phyloP scores from a whole-genome alignment of 2,329 filamentous ascomycete species.

The Arthrinium phaeospermum region DNA sequence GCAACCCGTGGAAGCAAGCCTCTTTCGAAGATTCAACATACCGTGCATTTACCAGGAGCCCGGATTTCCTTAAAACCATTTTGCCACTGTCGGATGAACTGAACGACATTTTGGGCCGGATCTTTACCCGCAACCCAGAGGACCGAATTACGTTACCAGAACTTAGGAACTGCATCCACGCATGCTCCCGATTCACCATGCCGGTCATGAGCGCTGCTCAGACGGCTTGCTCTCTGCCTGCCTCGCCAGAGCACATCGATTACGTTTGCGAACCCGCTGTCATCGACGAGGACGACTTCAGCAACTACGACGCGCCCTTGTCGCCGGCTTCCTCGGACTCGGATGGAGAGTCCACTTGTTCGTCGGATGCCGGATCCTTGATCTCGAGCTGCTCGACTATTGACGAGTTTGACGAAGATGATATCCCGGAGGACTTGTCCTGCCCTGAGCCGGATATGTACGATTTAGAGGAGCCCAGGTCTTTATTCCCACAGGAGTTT shows the following conservation, averaged over 20 bases:
- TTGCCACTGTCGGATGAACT: conserved; percentile 89
- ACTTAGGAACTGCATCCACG: conserved; percentile 76
- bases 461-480: conserved; percentile 52
- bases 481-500: conserved; percentile 54
- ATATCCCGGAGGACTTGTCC: conserved; percentile 45
- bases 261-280: conserved; percentile 57
- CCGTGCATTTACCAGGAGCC: conserved; percentile 83
- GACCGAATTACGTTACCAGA: conserved; percentile 83
- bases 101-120: conserved; percentile 82
- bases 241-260: conserved; percentile 49
- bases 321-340: conserved; percentile 56
- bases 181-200: conserved; percentile 76
- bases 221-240: conserved; percentile 43
- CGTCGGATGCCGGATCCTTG: conserved; percentile 62
- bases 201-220: conserved; percentile 41
- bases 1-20: conserved; percentile 98
- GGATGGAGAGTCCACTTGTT: conserved; percentile 49
- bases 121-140: conserved; percentile 86
- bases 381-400: conserved; percentile 60
- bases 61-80: conserved; percentile 89
- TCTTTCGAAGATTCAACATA: conserved; percentile 94
- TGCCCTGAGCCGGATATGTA: conserved; percentile 46
- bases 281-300: conserved; percentile 46
- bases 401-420: conserved; percentile 56
- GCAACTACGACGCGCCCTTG: conserved; percentile 47